Conservation (phyloP, 2,329 filamentous ascomycete genomes). For the Cadophora sp. region DNA sequence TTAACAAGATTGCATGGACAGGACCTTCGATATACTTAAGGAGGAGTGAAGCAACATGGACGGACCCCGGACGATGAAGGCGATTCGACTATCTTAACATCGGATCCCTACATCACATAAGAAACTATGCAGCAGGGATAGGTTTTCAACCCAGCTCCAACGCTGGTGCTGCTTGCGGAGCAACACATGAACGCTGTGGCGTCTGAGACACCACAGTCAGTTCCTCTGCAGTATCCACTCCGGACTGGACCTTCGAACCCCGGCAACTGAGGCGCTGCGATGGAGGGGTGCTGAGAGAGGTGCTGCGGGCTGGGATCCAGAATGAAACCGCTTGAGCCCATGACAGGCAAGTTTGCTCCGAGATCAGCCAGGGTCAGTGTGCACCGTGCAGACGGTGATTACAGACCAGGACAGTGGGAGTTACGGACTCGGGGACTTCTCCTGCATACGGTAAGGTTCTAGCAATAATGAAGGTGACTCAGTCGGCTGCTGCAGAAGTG, state of each 20-base stretch:
- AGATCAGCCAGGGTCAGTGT: slow-evolving; percentile 27
- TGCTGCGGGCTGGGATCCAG: slow-evolving; percentile 12
- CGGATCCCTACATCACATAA: slow-evolving; percentile 32
- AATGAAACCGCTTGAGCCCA: slow-evolving; percentile 38
- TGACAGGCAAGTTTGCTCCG: slow-evolving; percentile 24
- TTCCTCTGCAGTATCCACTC: slow-evolving; percentile 12
- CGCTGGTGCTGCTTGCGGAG: slow-evolving; percentile 21
- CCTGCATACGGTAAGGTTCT: slow-evolving; percentile 18
- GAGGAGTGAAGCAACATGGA: slow-evolving; percentile 17
- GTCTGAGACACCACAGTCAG: slow-evolving; percentile 35
- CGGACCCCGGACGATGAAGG: slow-evolving; percentile 29
- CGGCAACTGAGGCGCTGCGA: slow-evolving; percentile 17
- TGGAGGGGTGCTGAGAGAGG: slow-evolving; percentile 2
- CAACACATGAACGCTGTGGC: slow-evolving; percentile 34
- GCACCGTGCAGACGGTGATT: slow-evolving; percentile 28
- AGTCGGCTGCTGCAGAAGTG: slow-evolving; percentile 7
- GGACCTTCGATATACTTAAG: slow-evolving; percentile 35
- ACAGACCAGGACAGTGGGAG: slow-evolving; percentile 5
- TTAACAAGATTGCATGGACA: slow-evolving; percentile 22
- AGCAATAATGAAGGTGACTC: slow-evolving; percentile 9
- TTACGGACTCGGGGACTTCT: slow-evolving; percentile 17
- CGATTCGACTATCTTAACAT: slow-evolving; percentile 31
- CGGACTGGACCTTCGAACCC: background rate
- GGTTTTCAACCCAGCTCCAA: slow-evolving; percentile 22
- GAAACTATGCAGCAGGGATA: slow-evolving; percentile 29